Base-by-base conservation (phyloP, 208 protist species). In the Kentomonas sorsogonicus region DNA sequence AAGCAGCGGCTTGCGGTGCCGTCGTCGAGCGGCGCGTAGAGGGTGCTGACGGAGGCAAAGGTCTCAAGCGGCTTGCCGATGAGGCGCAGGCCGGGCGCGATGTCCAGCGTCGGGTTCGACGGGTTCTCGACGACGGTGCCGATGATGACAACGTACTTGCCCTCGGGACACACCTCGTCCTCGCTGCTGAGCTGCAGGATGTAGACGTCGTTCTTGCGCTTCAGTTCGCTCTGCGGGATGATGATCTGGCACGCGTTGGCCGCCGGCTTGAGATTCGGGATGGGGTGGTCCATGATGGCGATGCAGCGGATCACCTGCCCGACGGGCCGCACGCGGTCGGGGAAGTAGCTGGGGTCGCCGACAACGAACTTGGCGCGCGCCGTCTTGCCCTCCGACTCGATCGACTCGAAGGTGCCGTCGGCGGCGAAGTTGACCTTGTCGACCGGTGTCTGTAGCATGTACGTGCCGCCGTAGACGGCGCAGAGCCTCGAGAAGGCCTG, bases 301-400 rank as follows among this genome's bases (percentile, higher is more conserved):
- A 99, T 99, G 69, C 83, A 95, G 45, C 98, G 96, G 38, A 99
- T 93, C 23, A 99, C 92, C 60, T 94, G 73, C 15, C 96, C 98
- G 43, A 60, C 79, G 36, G 84, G 77, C 51, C 78, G 83, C 51
- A 97, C 96, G 63, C 96, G 96, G 45, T 98, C 92, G 13, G 89
- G 83, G 83, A 99, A 99, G 77, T 99, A 99, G 29, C 93, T 97
- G 41, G 98, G 98, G 72, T 99, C 98, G 40, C 94, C 98, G 27
- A 99, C 77, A 33, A 99, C 83, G 46, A 97, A 68, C 65, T 98
- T 97, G 60, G 86, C 87, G 41, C 80, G 91, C 25, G 93, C 96
- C 70, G 87, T 86, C 60, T 85, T 73, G 34, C 72, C 74, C 15
- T 69, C 72, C 63, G 77, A 87, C 61, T 96, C 89, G 59, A 99